Conservation (phyloP, 2,329 filamentous ascomycete species). For the Chaetomiaceae sp. region DNA sequence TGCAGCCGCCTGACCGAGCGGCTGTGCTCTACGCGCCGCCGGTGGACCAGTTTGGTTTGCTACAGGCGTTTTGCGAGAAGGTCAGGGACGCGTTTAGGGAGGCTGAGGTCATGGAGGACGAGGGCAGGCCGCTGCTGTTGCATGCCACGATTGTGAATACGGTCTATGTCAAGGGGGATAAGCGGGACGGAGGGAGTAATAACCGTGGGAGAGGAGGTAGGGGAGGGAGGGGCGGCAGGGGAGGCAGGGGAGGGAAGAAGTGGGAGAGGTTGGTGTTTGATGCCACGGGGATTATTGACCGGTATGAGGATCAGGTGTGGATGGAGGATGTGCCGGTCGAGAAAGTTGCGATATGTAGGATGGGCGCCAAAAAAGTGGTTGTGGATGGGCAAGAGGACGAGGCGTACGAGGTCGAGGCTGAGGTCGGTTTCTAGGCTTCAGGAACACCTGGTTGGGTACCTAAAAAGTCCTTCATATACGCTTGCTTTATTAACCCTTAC, state of each 20-base stretch:
- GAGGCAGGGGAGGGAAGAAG: conserved; percentile 23
- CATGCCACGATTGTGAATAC: conserved; percentile 88
- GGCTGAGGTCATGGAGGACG: conserved; percentile 52
- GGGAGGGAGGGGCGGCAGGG: conserved; percentile 26
- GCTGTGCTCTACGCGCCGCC: conserved; percentile 65
- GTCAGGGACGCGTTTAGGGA: conserved; percentile 52
- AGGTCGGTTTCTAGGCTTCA: conserved; percentile 37
- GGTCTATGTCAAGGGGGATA: conserved; percentile 58
- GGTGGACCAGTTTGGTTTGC: conserved; percentile 44
- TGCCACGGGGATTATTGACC: conserved; percentile 50
- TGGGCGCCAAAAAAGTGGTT: conserved; percentile 71
- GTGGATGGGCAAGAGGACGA: conserved; percentile 49
- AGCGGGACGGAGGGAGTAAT: conserved; percentile 22
- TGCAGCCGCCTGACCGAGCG: conserved; percentile 53
- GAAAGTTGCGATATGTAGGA: conserved; percentile 72
- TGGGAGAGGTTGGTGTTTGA: conserved; percentile 47
- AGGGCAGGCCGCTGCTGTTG: conserved; percentile 62
- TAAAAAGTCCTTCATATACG: too few relatives aligned
- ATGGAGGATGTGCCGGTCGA: conserved; percentile 64
- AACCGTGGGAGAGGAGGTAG: conserved; percentile 19
- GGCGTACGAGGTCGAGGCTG: conserved; percentile 51
- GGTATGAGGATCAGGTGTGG: conserved; percentile 66
- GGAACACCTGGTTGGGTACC: too few relatives aligned
- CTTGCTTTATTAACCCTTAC: too few relatives aligned
- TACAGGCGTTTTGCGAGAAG: conserved; percentile 55